Conservation (phyloP, 177 flowering plant genomes). For the Vitis hybrid region DNA sequence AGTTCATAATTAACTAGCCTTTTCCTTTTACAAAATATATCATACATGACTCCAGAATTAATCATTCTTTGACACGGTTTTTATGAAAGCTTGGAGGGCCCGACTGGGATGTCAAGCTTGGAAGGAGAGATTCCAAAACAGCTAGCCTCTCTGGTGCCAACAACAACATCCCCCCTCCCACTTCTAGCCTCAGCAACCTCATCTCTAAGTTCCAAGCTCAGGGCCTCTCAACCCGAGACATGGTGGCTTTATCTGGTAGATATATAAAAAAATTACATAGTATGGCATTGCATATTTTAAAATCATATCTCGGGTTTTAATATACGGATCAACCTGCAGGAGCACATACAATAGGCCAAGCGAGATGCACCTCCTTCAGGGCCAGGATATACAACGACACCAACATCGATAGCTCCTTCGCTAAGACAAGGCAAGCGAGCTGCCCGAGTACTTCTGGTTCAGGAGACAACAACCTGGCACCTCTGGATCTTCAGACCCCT, state of each 20-base stretch:
- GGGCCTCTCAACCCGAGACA: conserved; percentile 48
- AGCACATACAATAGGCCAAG: conserved; percentile 59
- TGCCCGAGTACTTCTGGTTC: conserved; percentile 45
- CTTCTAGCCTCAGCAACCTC: conserved; percentile 32
- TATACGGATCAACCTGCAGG: conserved; percentile 21
- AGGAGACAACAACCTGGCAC: conserved; percentile 49
- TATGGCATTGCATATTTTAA: no score
- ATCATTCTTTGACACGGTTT: no score
- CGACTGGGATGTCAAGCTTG: conserved; percentile 45
- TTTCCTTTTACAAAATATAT: no score
- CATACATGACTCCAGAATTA: no score
- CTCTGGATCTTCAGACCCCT: conserved; percentile 46
- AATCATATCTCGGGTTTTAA: no score
- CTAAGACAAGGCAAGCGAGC: conserved; percentile 20
- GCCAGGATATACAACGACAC: conserved; percentile 51
- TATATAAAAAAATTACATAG: not conserved
- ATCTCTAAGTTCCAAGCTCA: conserved; percentile 26
- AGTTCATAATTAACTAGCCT: not conserved
- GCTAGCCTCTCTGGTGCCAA: conserved; percentile 49
- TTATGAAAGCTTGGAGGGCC: conserved; percentile 47
- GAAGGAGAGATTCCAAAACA: conserved; percentile 55
- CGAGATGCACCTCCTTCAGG: conserved; percentile 48
- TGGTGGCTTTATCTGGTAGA: conserved; percentile 60
- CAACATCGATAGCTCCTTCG: conserved; percentile 50
- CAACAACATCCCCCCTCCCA: conserved; percentile 47